Percentiles rank a stretch among this genome's conserved stretches.
Evolutionary conservation across 2,329 filamentous ascomycete species (phyloP).

Genomic region (Xylaria sp.): DNA sequence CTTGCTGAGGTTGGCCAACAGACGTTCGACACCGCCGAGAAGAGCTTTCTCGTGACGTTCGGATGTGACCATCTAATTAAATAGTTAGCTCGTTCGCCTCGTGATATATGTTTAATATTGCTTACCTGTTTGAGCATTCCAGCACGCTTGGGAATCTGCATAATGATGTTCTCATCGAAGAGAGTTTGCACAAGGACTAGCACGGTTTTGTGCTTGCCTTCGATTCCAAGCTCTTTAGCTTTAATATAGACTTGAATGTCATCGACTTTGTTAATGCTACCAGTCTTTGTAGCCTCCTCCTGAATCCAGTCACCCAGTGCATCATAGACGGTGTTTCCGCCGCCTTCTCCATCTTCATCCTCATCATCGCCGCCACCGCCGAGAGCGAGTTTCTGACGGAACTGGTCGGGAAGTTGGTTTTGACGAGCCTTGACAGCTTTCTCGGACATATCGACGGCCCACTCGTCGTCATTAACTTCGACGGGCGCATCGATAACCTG

Average conservation of each 20-base stretch:
- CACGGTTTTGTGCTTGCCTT: conserved; percentile 92
- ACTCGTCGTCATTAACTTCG: conserved; percentile 85
- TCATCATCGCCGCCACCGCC: conserved; percentile 72
- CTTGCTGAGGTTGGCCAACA: conserved; percentile 77
- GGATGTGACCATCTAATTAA: conserved; percentile 78
- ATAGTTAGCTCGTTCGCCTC: conserved; percentile 46
- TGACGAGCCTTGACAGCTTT: conserved; percentile 95
- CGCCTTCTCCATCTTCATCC: conserved; percentile 82
- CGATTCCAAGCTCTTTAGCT: conserved; percentile 95
- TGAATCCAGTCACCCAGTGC: conserved; percentile 94
- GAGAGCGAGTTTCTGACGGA: conserved; percentile 90
- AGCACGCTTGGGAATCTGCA: conserved; percentile 86
- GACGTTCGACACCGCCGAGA: conserved; percentile 93
- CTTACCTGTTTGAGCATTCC: conserved; percentile 87
- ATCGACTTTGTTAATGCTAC: conserved; percentile 80
- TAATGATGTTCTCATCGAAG: conserved; percentile 89
- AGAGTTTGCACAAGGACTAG: conserved; percentile 92
- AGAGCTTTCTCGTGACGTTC: conserved; percentile 97
- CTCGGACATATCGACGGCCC: conserved; percentile 96
- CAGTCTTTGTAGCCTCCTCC: conserved; percentile 75
- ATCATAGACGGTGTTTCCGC: conserved; percentile 83
- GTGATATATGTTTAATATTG: conserved; percentile 33
- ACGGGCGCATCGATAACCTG: conserved; percentile 62
- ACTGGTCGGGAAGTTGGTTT: conserved; percentile 90
- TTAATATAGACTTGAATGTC: conserved; percentile 95